These are phyloP conservation scores for Raddia distichophylla DNA, from an alignment of 176 grass and related monocot species.

Conservation along the genomic window DNA sequence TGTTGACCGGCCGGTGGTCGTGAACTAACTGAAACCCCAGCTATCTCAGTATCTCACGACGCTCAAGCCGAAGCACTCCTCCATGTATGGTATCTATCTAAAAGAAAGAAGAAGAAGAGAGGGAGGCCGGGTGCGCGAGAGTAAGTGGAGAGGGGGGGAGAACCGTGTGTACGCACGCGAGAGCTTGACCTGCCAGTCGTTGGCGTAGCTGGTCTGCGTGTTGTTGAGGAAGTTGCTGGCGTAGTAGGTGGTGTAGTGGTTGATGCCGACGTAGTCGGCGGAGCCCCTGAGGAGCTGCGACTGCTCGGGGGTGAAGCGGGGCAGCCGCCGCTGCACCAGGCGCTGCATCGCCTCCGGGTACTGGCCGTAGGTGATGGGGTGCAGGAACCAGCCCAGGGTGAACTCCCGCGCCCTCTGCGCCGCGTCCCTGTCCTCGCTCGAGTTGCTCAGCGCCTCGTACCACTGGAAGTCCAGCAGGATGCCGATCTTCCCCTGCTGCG, in stretches of 20 bases:
- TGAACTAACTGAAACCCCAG: no score
- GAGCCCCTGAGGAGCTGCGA: conserved; percentile 72
- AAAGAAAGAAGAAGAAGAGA: no score
- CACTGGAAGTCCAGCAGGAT: conserved; percentile 92
- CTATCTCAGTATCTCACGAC: no score
- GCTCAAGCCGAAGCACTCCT: no score
- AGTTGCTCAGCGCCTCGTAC: conserved; percentile 72
- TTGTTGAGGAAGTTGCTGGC: conserved; percentile 44
- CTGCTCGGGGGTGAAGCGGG: conserved; percentile 72
- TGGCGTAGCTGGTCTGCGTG: conserved; percentile 49
- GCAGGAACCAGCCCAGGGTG: conserved; percentile 89
- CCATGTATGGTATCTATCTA: no score
- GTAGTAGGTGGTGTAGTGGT: conserved; percentile 87
- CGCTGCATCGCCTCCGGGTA: conserved; percentile 75
- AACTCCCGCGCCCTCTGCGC: conserved; percentile 88
- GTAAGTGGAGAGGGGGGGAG: no score
- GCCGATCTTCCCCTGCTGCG: conserved; percentile 73
- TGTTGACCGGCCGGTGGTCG: no score
- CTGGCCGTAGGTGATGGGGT: conserved; percentile 77
- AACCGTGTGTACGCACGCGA: conserved; percentile 39
- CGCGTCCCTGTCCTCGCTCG: conserved; percentile 54
- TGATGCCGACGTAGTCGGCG: conserved; percentile 73
- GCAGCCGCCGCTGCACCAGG: conserved; percentile 65
- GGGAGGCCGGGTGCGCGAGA: no score
- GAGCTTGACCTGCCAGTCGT: conserved; percentile 70